Conservation (phyloP, 371 early-diverging fungal genomes). For the Lichtheimia ramosa region DNA sequence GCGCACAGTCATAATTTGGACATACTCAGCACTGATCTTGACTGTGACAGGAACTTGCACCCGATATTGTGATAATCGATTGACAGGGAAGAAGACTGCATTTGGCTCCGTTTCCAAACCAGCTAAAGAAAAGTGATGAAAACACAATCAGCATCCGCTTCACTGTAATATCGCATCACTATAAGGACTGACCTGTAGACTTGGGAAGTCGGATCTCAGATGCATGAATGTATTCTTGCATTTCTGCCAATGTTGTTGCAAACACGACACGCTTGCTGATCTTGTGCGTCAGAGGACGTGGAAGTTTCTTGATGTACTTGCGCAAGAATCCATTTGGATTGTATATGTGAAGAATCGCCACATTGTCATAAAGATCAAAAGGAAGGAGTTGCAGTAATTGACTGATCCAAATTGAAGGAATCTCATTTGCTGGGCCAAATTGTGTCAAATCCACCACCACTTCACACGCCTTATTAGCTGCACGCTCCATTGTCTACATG, state of each 20-base stretch:
- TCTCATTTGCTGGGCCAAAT: constrained; percentile 78
- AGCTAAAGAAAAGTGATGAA: constrained; percentile 25
- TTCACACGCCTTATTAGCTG: constrained; percentile 65
- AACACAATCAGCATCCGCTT: no score
- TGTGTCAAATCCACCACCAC: constrained; percentile 81
- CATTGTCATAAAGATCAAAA: constrained; percentile 48
- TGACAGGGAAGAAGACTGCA: constrained; percentile 62
- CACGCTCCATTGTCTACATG: constrained; percentile 54
- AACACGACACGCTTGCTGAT: constrained; percentile 65
- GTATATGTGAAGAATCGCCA: constrained; percentile 62
- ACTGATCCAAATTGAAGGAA: constrained; percentile 70
- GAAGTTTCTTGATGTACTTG: constrained; percentile 63
- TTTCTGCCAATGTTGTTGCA: constrained; percentile 63
- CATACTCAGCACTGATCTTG: constrained; percentile 76
- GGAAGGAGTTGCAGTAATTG: constrained; percentile 77
- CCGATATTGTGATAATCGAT: constrained; percentile 59
- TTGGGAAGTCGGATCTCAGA: constrained; percentile 77
- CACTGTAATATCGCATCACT: not conserved
- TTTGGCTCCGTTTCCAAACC: constrained; percentile 69
- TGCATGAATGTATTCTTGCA: constrained; percentile 68
- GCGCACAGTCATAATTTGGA: constrained; percentile 73
- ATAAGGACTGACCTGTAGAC: constrained; percentile 50
- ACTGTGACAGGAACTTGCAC: constrained; percentile 74
- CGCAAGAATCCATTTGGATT: constrained; percentile 79
- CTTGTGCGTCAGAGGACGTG: constrained; percentile 56